Evolutionary conservation across 495 filamentous ascomycete species (phyloP).

Genomic region (Neurospora sp.): DNA sequence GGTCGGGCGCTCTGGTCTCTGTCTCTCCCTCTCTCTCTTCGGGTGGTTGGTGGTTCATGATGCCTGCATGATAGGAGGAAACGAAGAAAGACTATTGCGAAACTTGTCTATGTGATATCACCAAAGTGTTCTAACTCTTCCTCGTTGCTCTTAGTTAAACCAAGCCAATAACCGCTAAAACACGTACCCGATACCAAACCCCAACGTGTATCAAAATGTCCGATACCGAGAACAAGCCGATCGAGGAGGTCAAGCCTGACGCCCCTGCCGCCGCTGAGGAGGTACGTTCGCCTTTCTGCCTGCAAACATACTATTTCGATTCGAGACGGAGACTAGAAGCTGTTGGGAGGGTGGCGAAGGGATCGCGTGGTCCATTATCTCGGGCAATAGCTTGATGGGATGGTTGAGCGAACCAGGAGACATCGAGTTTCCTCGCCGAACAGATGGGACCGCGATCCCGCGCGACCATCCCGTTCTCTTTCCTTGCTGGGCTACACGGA

Average conservation of each 20-base stretch:
- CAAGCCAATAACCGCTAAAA: background rate
- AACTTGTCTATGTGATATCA: background rate
- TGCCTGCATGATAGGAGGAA: background rate
- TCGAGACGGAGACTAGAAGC: background rate
- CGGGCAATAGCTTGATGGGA: background rate
- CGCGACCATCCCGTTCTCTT: background rate
- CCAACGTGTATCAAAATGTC: slow-evolving; percentile 24
- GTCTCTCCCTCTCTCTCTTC: background rate
- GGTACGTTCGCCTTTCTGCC: slow-evolving; percentile 14
- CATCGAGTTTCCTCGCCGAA: background rate
- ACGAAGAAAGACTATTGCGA: background rate
- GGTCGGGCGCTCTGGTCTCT: background rate
- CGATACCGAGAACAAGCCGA: slow-evolving; percentile 28
- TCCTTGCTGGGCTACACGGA: background rate
- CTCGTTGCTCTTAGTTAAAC: background rate
- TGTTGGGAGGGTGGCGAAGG: background rate
- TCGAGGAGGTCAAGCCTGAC: slow-evolving; percentile 25
- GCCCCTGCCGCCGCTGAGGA: slow-evolving; percentile 43
- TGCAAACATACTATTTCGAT: background rate
- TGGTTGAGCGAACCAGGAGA: background rate
- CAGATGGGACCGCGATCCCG: background rate
- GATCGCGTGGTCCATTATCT: background rate
- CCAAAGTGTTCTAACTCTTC: background rate
- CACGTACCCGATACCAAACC: background rate
- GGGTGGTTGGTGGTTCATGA: background rate